Evolutionary conservation across 2,329 filamentous ascomycete species (phyloP), one percentile per base, ranked within the genome.

Genomic region (Chaetomium strumarium): DNA sequence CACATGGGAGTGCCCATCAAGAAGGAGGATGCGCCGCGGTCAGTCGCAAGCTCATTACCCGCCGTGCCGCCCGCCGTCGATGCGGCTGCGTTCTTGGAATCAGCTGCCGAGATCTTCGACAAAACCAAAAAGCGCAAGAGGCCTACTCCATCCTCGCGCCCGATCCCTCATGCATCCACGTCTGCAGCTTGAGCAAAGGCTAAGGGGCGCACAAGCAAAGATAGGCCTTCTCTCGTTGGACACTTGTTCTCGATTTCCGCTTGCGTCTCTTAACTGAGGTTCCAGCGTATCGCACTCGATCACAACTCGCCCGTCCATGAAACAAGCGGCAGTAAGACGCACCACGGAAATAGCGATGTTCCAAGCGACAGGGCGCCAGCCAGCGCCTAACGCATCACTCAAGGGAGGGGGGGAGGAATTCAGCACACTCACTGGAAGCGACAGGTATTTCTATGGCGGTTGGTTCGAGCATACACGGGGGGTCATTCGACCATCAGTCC

Each of bases 1-100:
- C 82, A 85, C 67, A 85, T 85, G 82, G 82, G 82, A 53, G 82
- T 85, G 37, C 80, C 82, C 48, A 74, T 83, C 63, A 79, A 79
- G 66, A 79, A 79, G 54, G 75, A 79, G 33, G 81, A 84, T 29
- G 61, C 73, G 52, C 53, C 65, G 3, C 62, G 63, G 3, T 66
- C 62, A 24, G 69, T 60, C 3, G 62, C 60, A 17, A 69, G 63
- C 55, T 67, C 67, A 37, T 65, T 71, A 11, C 66, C 69, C 24
- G 67, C 69, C 14, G 66, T 60, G 16, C 55, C 62, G 1, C 61
- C 62, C 37, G 49, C 72, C 64, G 51, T 66, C 64, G 51, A 63
- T 51, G 40, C 75, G 36, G 72, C 72, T 8, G 70, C 74, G 16
- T 72, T 77, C 36, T 67, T 72, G 17, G 65, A 67, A 19, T 8